Evolutionary conservation across 192 early-diverging fungal species (phyloP).

Genomic region (Paraglomus brasilianum): DNA sequence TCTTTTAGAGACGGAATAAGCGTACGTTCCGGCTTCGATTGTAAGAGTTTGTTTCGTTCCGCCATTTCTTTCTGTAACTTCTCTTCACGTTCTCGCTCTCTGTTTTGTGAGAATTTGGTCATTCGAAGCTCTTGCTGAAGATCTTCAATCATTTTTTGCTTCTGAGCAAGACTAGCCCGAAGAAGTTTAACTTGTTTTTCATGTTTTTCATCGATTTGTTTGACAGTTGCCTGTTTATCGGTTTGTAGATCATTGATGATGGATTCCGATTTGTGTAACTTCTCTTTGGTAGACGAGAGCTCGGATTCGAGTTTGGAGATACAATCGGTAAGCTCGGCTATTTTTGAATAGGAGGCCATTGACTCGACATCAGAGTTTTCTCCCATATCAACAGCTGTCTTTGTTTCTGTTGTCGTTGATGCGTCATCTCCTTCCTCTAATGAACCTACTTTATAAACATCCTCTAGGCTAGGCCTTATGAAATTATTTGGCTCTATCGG

Average conservation of each 20-base stretch:
- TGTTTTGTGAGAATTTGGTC: conserved; percentile 11
- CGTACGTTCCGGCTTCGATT: neutral
- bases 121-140: conserved; percentile 23
- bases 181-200: conserved; percentile 13
- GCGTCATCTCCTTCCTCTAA: conserved; percentile 26
- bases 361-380: conserved; percentile 24
- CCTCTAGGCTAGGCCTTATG: neutral
- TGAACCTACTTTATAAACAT: conserved; percentile 13
- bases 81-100: conserved; percentile 5
- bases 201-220: conserved; percentile 32
- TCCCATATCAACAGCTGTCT: neutral
- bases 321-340: conserved; percentile 16
- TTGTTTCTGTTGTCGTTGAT: conserved; percentile 10
- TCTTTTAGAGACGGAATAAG: no score
- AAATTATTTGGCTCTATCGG: neutral
- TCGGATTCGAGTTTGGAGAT: conserved; percentile 22
- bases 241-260: neutral
- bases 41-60: conserved; percentile 5
- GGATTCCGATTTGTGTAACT: conserved; percentile 13
- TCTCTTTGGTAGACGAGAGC: conserved; percentile 15
- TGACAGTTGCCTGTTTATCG: neutral
- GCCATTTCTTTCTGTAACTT: conserved; percentile 1
- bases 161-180: conserved; percentile 1
- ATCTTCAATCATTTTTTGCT: conserved; percentile 23
- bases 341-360: conserved; percentile 9